Evolutionary conservation across 345 rosid species (phyloP).

Genomic region (Syzygium aromaticum): DNA sequence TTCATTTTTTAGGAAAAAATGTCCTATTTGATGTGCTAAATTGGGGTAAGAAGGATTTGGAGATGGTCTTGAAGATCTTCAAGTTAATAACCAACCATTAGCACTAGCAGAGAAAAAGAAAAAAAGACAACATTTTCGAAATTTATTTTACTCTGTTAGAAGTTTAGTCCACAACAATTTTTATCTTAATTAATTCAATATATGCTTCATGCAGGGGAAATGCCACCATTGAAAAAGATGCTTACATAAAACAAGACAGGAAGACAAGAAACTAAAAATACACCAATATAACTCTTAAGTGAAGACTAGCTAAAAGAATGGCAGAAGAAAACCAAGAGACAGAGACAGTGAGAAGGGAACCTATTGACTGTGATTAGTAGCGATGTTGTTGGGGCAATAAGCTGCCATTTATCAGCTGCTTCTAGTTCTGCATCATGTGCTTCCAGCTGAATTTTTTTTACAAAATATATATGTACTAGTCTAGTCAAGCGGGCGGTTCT

Average conservation of each 20-base stretch:
- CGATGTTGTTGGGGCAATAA: constrained; percentile 92
- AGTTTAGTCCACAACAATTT: neutral
- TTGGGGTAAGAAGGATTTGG: neutral
- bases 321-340: neutral
- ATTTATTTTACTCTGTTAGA: neutral
- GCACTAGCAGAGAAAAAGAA: neutral
- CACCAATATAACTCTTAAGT: neutral
- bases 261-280: neutral
- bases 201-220: neutral
- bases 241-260: neutral
- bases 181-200: neutral
- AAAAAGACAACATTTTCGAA: neutral
- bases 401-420: constrained; percentile 10
- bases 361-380: constrained; percentile 97
- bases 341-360: constrained; percentile 18
- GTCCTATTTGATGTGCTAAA: neutral
- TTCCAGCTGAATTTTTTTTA: too few relatives aligned
- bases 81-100: neutral
- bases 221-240: neutral
- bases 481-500: too few relatives aligned
- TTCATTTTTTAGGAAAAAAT: neutral
- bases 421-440: too few relatives aligned
- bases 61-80: neutral
- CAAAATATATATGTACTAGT: too few relatives aligned
- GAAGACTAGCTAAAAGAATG: neutral